phyloP scores from a whole-genome alignment of 2,329 filamentous ascomycete species.

The Exophiala spinifera region DNA sequence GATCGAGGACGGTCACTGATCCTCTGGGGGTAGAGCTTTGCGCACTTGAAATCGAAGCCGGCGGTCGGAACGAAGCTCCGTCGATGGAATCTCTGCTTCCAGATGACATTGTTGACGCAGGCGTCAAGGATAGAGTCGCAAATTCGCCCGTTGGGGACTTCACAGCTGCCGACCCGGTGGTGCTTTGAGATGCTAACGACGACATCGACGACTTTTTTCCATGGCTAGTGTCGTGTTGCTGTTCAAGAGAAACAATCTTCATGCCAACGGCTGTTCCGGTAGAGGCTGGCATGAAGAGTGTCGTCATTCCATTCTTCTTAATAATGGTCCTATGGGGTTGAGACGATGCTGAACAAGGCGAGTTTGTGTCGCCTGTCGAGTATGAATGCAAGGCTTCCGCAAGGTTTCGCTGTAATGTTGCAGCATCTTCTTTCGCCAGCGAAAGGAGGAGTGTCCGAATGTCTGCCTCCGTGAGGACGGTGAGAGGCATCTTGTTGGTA shows the following conservation, averaged over 20 bases:
- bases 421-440: slow-evolving; percentile 55
- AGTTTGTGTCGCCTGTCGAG: slow-evolving; percentile 59
- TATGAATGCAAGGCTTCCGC: slow-evolving; percentile 63
- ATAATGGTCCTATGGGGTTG: slow-evolving; percentile 62
- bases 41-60: slow-evolving; percentile 34
- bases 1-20: slow-evolving; percentile 59
- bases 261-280: slow-evolving; percentile 59
- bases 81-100: slow-evolving; percentile 30
- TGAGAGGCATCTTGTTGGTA: slow-evolving; percentile 53
- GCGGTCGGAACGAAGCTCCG: slow-evolving; percentile 27
- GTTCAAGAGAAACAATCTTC: slow-evolving; percentile 60
- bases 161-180: slow-evolving; percentile 31
- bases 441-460: slow-evolving; percentile 55
- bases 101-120: slow-evolving; percentile 29
- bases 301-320: slow-evolving; percentile 59
- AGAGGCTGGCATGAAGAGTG: slow-evolving; percentile 65
- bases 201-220: slow-evolving; percentile 21
- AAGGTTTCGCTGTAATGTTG: slow-evolving; percentile 56
- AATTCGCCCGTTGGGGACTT: slow-evolving; percentile 36
- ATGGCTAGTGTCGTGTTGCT: slow-evolving; percentile 28
- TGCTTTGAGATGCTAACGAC: slow-evolving; percentile 25
- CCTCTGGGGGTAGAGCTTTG: slow-evolving; percentile 52
- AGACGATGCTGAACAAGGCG: slow-evolving; percentile 57
- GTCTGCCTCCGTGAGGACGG: slow-evolving; percentile 56
- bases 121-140: slow-evolving; percentile 38